Evolutionary conservation across 2,329 filamentous ascomycete genomes (phyloP).

Genomic region (Aspergillus tanneri): DNA sequence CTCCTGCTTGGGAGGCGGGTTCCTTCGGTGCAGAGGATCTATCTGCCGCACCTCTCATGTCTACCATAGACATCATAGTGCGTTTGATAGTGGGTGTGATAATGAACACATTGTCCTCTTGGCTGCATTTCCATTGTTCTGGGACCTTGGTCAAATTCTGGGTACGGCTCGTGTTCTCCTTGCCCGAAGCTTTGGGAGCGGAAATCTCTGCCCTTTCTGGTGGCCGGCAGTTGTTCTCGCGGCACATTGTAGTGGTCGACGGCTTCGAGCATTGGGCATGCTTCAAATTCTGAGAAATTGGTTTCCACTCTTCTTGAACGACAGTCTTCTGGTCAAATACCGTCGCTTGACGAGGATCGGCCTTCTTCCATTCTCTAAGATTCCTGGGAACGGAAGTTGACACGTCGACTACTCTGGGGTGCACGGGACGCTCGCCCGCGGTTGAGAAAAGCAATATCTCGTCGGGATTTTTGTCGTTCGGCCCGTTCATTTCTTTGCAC

Average conservation of each 20-base stretch:
- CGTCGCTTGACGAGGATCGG: slow-evolving; percentile 7
- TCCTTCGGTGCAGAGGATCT: slow-evolving; percentile 19
- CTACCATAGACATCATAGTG: slow-evolving; percentile 38
- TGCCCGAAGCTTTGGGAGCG: slow-evolving; percentile 20
- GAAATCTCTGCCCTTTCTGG: slow-evolving; percentile 17
- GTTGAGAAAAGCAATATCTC: slow-evolving; percentile 38
- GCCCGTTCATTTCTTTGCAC: slow-evolving; percentile 39
- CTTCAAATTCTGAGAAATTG: slow-evolving; percentile 37
- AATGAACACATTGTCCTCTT: slow-evolving; percentile 37
- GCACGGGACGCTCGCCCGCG: slow-evolving; percentile 26
- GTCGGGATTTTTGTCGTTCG: slow-evolving; percentile 37
- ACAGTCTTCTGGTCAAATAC: slow-evolving; percentile 20
- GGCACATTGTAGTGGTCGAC: slow-evolving; percentile 27
- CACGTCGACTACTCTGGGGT: slow-evolving; percentile 24
- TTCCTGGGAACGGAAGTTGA: slow-evolving; percentile 24
- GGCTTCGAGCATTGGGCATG: slow-evolving; percentile 36
- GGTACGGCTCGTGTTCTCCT: slow-evolving; percentile 24
- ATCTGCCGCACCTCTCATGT: slow-evolving; percentile 18
- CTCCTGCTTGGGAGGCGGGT: slow-evolving; percentile 21
- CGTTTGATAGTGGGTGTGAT: slow-evolving; percentile 44
- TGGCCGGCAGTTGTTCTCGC: slow-evolving; percentile 20
- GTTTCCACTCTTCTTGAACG: slow-evolving; percentile 30
- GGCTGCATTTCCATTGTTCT: slow-evolving; percentile 15
- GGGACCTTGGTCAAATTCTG: slow-evolving; percentile 14
- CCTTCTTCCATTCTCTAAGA: slow-evolving; percentile 21